Evolutionary conservation across 805 yeast genomes (phyloP), one percentile per base, ranked within the genome.

Genomic region (Ogataea degrootiae): DNA sequence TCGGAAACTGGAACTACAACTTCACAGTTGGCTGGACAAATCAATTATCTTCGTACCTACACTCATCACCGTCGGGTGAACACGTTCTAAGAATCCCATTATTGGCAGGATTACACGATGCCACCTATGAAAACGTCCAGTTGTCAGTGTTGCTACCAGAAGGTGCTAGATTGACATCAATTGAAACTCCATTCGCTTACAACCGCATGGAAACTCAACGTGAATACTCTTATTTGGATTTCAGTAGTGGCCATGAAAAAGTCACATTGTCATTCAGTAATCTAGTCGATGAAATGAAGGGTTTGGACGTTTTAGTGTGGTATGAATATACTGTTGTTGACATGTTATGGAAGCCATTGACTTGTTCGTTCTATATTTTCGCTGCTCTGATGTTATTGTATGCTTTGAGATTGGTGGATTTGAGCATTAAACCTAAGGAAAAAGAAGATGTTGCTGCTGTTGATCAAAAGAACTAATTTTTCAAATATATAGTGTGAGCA

Each of bases 1-100:
- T 88, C 67, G 99, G 99, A 42, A 95, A 91, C 39, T 94, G 99
- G 99, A 77, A 83, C 59, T 92, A 89, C 69, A 89, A 92, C 69
- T 94, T 88, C 74, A 94, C 98, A 21, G 67, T 92, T 56, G 98
- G 98, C n/a, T 94, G 96, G 96, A 79, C 83, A 43, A 77, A 80
- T 53, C 69, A 73, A 19, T 67, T 91, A 38, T 59, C 69, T 15
- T 68, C 78, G 40, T 83, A 75, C 55, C 71, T 87, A 44, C 80
- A 69, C 56, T 58, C 64, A 19, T 69, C 70, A 11, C 9, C 31
- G 6, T 68, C 68, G 16, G 82, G 78, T 49, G 66, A 71, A 14
- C 87, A 79, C 61, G 61, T 85, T 12, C 68, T 86, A 33, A 75
- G 72, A 44, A 78, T 91, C 31, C 96, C 97, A 15, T 59, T 90